Base-by-base conservation (phyloP, 2,329 filamentous ascomycete species). In the Fonsecaea erecta region DNA sequence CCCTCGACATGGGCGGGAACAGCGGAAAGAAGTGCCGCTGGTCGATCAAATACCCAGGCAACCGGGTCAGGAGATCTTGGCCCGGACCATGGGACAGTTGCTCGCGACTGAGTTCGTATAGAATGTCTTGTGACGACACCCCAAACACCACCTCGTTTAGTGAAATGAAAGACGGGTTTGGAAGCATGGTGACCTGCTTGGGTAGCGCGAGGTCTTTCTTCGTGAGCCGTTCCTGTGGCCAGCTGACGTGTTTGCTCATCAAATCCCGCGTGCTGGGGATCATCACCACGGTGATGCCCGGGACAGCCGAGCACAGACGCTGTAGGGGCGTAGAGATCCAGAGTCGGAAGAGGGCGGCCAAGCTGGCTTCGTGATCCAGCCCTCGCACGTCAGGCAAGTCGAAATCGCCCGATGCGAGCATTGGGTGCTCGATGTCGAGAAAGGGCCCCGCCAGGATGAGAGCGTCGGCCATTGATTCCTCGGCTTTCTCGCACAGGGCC, bases 11-110 rank as follows among this genome's bases (percentile, higher is more conserved):
- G 0, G 94, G 88, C 5, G 95, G 95, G 74, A 93, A 97, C 0
- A 98, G 79, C 0, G 95, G 95, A 73, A 92, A 92, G 77, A 93
- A 98, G 74, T 95, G 93, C 6, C 93, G 83, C 79, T 98, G 95
- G 77, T 97, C 90, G 63, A 99, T 86, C 18, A 99, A 77, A 71
- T 95, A 89, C 21, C 88, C 85, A 5, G 90, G 87, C 53, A 93
- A 78, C n/a, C 94, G 81, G 16, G 88, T 86, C 73, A 94, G 82
- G 28, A 91, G 72, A 60, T 88, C 84, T 8, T 76, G 76, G 0
- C 84, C 83, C 55, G 81, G 83, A 1, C 84, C 85, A 21, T 85
- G 84, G 5, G 81, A 77, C 0, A 89, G 82, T 76, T 96, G 92
- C 72, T 94, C 89, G 28, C 85, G 82, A n/a, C 89, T 85, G 59